A percentile compares a stretch with the other conserved stretches of the same genome.
Evolutionary conservation across 1,284 basidiomycete genomes (phyloP).

Genomic region (Irpex lacteus): DNA sequence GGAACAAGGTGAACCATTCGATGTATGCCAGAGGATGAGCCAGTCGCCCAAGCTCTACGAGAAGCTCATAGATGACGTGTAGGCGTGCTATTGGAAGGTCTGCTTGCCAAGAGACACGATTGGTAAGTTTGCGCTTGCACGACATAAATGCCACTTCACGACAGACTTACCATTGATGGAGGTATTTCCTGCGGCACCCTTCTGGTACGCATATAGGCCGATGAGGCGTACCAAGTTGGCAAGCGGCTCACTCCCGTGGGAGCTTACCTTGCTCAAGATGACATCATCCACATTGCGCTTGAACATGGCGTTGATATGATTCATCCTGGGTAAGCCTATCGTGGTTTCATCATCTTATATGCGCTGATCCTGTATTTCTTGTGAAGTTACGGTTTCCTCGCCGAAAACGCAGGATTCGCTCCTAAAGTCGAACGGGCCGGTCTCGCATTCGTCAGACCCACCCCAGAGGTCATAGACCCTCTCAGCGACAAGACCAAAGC

Average conservation of each 20-base stretch:
- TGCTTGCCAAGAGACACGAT: no score
- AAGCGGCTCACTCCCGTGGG: conserved; percentile 93
- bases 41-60: no score
- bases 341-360: conserved; percentile 1
- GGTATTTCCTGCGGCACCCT: no score
- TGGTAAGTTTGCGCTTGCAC: no score
- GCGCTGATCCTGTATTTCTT: conserved; percentile 17
- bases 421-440: conserved; percentile 97
- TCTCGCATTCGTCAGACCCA: conserved; percentile 95
- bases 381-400: conserved; percentile 93
- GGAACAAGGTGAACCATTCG: no score
- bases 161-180: no score
- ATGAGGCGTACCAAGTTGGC: conserved; percentile 98
- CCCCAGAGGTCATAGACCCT: conserved; percentile 95
- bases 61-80: no score
- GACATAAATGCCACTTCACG: no score
- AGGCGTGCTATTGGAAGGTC: no score
- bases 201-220: conserved; percentile 56
- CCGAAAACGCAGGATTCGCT: conserved; percentile 96
- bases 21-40: no score
- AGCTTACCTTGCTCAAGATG: conserved; percentile 96
- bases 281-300: conserved; percentile 92
- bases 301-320: conserved; percentile 99
- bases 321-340: conserved; percentile 79
- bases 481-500: conserved; percentile 99